A percentile compares a stretch with the other conserved stretches of the same genome.
These are phyloP conservation scores for Gryganskiella cystojenkinii DNA, from an alignment of 192 early-diverging fungal genomes.

Conservation along the genomic window DNA sequence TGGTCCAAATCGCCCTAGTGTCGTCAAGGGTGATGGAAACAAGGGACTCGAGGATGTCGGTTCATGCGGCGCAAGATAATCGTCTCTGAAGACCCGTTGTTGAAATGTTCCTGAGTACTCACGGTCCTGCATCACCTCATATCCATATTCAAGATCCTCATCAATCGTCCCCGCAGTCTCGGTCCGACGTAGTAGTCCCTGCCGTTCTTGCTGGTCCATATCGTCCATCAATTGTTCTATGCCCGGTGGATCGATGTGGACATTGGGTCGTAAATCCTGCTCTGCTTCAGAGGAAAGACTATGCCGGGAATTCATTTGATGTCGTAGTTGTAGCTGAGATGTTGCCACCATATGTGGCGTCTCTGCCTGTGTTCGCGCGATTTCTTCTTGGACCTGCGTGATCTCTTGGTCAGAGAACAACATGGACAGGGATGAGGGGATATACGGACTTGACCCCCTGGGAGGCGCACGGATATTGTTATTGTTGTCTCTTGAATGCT, in stretches of 20 bases:
- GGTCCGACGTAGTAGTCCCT: not conserved
- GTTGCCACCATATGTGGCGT: too few relatives aligned
- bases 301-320: constrained; percentile 12
- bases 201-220: not conserved
- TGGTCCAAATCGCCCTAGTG: constrained; percentile 28
- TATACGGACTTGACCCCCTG: constrained; percentile 39
- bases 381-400: constrained; percentile 30
- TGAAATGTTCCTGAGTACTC: constrained; percentile 5
- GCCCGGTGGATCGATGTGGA: not conserved
- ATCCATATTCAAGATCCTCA: constrained; percentile 7
- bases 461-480: not conserved
- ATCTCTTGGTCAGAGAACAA: constrained; percentile 47
- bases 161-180: not conserved
- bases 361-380: constrained; percentile 11
- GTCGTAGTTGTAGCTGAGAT: constrained; percentile 1
- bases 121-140: constrained; percentile 36
- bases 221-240: not conserved
- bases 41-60: constrained; percentile 48
- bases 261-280: not conserved
- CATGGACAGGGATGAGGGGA: constrained; percentile 47
- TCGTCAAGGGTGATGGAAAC: constrained; percentile 47
- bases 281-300: constrained; percentile 4
- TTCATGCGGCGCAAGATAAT: constrained; percentile 43
- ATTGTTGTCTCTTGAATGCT: not conserved
- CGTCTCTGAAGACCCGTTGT: constrained; percentile 24